Percentiles rank a stretch among this genome's conserved stretches.
These are phyloP conservation scores for Triangularia verruculosa DNA, from an alignment of 2,329 filamentous ascomycete species.

Conservation along the genomic window DNA sequence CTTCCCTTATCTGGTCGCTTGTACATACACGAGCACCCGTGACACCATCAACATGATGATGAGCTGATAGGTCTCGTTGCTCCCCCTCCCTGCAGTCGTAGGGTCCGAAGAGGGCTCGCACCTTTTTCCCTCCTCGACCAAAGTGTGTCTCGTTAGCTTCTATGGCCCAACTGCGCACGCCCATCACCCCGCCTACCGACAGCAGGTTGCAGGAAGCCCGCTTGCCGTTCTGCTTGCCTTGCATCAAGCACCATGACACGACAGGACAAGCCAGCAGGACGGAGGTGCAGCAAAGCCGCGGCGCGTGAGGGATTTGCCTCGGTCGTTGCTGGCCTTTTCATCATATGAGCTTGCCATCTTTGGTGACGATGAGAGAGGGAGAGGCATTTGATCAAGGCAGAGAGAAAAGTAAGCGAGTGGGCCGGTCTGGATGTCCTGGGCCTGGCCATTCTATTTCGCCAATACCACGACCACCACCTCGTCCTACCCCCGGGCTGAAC, in stretches of 20 bases:
- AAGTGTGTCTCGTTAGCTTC: background rate
- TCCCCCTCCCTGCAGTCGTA: background rate
- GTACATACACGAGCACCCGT: background rate
- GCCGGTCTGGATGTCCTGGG: background rate
- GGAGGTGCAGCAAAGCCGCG: conserved; percentile 9
- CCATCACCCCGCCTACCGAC: conserved; percentile 1
- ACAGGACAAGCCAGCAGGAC: background rate
- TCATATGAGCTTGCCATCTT: background rate
- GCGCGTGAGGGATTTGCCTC: conserved; percentile 9
- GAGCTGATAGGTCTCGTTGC: background rate
- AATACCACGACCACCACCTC: background rate
- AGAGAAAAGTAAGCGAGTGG: background rate
- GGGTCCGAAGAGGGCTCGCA: background rate
- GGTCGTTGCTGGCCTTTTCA: background rate
- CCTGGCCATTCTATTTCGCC: background rate
- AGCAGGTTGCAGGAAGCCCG: conserved; percentile 8
- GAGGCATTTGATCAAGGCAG: background rate
- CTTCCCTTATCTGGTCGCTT: background rate
- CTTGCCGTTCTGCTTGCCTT: conserved; percentile 20
- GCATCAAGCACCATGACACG: conserved; percentile 10
- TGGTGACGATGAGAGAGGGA: background rate
- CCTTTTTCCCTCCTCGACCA: background rate
- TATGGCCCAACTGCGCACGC: background rate
- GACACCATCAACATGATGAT: no score
- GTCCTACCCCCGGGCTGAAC: background rate